Percentiles rank a stretch among this genome's conserved stretches.
Evolutionary conservation across 2,329 filamentous ascomycete species (phyloP).

Genomic region (Fonsecaea nubica): DNA sequence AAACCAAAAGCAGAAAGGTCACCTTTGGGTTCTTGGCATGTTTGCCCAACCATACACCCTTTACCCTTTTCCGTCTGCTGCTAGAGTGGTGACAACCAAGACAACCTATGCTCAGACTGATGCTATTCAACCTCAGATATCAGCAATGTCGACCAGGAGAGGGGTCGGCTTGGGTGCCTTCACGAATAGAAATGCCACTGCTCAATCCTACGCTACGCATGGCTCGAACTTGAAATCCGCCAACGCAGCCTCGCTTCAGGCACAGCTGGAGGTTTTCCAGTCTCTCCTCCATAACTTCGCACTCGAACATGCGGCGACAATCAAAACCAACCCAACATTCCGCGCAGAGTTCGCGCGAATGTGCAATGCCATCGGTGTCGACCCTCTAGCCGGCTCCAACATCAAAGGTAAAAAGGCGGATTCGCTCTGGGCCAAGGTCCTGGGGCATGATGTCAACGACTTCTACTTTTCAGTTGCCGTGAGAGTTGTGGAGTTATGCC

Average conservation of each 20-base stretch:
- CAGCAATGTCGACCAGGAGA: slow-evolving; percentile 53
- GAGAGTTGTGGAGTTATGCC: slow-evolving; percentile 91
- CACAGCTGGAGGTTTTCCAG: slow-evolving; percentile 94
- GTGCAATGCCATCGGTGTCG: slow-evolving; percentile 96
- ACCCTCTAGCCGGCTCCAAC: slow-evolving; percentile 79
- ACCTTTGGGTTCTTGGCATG: not conserved
- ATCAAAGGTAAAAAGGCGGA: slow-evolving; percentile 60
- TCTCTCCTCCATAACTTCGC: slow-evolving; percentile 94
- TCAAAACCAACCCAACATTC: slow-evolving; percentile 92
- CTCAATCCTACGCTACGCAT: slow-evolving; percentile 88
- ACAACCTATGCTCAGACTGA: not conserved
- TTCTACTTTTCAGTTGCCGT: slow-evolving; percentile 99
- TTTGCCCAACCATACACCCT: not conserved
- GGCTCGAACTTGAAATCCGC: slow-evolving; percentile 83
- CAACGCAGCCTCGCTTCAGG: slow-evolving; percentile 85
- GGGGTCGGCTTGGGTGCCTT: slow-evolving; percentile 92
- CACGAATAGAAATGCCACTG: slow-evolving; percentile 80
- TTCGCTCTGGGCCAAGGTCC: slow-evolving; percentile 89
- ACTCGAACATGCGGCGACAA: slow-evolving; percentile 91
- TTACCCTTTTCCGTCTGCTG: not conserved
- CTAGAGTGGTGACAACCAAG: not conserved
- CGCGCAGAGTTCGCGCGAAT: slow-evolving; percentile 97
- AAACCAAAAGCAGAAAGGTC: not conserved
- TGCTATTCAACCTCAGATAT: slow-evolving; percentile 8
- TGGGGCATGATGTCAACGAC: slow-evolving; percentile 91